phyloP scores from a whole-genome alignment of 2,329 filamentous ascomycete genomes.

The Trichophyton schoenleinii region DNA sequence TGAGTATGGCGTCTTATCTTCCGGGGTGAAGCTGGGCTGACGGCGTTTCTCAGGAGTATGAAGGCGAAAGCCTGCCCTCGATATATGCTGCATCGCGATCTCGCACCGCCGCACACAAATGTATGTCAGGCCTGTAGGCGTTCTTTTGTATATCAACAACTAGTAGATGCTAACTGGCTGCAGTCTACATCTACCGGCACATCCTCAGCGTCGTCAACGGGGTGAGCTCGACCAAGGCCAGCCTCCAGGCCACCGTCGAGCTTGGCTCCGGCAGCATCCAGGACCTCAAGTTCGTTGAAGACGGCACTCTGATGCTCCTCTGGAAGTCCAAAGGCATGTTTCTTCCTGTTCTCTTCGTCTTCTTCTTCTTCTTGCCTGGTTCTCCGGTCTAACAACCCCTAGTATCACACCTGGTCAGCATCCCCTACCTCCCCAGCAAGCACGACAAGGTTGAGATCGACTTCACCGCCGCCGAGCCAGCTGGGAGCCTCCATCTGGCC shows the following conservation, averaged over 20 bases:
- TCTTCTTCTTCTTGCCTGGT: neutral
- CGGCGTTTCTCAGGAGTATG: constrained; percentile 13
- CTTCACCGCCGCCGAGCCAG: constrained; percentile 14
- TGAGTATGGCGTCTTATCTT: constrained; percentile 15
- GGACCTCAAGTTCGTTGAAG: constrained; percentile 57
- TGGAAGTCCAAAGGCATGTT: constrained; percentile 29
- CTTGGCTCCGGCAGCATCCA: constrained; percentile 29
- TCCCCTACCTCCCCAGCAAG: constrained; percentile 19
- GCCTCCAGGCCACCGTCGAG: constrained; percentile 22
- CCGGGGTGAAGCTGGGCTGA: constrained; percentile 5
- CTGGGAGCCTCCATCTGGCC: neutral
- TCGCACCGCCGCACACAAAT: constrained; percentile 21
- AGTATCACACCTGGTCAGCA: constrained; percentile 23
- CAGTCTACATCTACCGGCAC: constrained; percentile 48
- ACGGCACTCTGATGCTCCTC: constrained; percentile 49
- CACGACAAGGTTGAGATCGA: constrained; percentile 11
- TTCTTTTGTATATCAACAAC: neutral
- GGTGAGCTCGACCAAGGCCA: constrained; percentile 39
- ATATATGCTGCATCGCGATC: constrained; percentile 26
- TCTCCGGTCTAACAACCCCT: neutral
- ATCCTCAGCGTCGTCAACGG: constrained; percentile 44
- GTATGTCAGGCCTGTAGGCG: constrained; percentile 16
- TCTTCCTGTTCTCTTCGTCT: neutral
- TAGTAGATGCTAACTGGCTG: neutral
- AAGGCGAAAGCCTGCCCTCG: constrained; percentile 18